Evolutionary conservation across 1,139 yeast species (phyloP).

Genomic region (Zygoascus sp.): DNA sequence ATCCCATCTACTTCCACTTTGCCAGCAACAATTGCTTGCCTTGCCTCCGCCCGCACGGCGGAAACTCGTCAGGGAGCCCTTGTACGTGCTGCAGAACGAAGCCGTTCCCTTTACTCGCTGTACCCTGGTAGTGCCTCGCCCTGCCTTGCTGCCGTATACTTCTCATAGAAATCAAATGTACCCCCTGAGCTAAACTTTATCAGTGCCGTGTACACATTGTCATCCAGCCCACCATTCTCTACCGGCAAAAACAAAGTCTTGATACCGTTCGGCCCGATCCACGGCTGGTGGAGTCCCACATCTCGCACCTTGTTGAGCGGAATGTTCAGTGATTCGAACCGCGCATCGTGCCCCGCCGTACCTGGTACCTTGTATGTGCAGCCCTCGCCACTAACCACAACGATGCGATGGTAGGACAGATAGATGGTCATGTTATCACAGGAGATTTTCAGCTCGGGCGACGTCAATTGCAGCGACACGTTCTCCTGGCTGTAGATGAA

Average conservation of each 20-base stretch:
- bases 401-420: conserved; percentile 22
- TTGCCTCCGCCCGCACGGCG: background rate
- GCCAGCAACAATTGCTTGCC: too few relatives aligned
- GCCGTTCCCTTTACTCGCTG: background rate
- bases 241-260: conserved; percentile 18
- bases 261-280: conserved; percentile 35
- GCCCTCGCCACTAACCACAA: conserved; percentile 18
- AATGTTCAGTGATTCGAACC: conserved; percentile 24
- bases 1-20: too few relatives aligned
- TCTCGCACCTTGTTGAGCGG: conserved; percentile 22
- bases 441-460: conserved; percentile 7
- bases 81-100: background rate
- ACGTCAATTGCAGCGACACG: conserved; percentile 6
- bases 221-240: conserved; percentile 23
- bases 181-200: conserved; percentile 33
- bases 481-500: conserved; percentile 15
- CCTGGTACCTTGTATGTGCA: conserved; percentile 28
- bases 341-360: conserved; percentile 29
- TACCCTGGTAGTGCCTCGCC: conserved; percentile 22
- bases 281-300: conserved; percentile 31
- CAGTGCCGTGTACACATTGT: conserved; percentile 15
- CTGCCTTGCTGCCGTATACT: conserved; percentile 11
- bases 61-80: background rate
- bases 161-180: conserved; percentile 28
- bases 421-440: conserved; percentile 15